These are phyloP conservation scores for Aegilops longissima DNA, from an alignment of 176 grass and related monocot genomes.

Conservation along the genomic window DNA sequence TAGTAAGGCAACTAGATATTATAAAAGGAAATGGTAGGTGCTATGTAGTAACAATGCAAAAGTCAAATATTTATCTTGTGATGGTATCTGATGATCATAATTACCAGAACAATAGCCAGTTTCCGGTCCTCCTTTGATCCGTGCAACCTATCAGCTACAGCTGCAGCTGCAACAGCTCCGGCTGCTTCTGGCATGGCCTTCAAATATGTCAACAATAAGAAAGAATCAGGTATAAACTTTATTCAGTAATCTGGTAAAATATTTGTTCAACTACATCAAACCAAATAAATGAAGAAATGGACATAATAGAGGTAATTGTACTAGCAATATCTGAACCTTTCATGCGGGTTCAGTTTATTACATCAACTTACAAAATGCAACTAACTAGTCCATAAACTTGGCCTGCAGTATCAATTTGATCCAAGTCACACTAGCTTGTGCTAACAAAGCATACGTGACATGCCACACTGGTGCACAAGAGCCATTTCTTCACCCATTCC, in stretches of 20 bases:
- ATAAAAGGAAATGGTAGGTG: not conserved
- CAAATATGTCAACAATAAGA: conserved; percentile 37
- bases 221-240: conserved; percentile 31
- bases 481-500: not conserved
- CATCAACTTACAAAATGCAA: not conserved
- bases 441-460: not conserved
- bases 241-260: conserved; percentile 9
- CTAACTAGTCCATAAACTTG: not conserved
- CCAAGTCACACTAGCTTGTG: too few relatives aligned
- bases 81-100: not conserved
- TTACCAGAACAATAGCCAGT: conserved; percentile 93
- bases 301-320: not conserved
- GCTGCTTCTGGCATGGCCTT: conserved; percentile 96
- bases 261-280: conserved; percentile 14
- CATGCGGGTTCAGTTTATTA: not conserved
- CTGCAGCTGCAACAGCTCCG: conserved; percentile 94
- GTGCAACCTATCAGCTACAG: conserved; percentile 90
- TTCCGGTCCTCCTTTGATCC: conserved; percentile 86
- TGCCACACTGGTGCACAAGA: not conserved
- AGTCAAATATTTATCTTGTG: conserved; percentile 23
- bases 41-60: not conserved
- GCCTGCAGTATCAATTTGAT: not conserved
- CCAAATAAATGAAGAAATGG: not conserved
- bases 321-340: not conserved
- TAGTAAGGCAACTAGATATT: not conserved